Evolutionary conservation across 2,329 filamentous ascomycete genomes (phyloP).

Genomic region (Hawksworthiomyces lignivorus): DNA sequence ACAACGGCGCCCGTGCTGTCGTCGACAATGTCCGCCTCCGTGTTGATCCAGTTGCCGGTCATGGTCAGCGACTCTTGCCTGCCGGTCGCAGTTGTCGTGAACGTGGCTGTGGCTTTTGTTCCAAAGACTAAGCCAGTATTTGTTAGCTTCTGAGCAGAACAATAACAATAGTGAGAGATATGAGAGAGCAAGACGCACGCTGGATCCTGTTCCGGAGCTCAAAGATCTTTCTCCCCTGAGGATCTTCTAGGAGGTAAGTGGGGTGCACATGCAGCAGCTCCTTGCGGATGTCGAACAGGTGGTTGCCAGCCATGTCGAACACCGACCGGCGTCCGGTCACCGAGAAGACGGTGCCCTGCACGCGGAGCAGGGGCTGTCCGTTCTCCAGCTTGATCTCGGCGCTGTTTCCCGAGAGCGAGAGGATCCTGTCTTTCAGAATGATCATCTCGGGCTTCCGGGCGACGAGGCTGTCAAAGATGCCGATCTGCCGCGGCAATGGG

Average conservation of each 20-base stretch:
- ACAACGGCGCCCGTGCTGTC: conserved; percentile 41
- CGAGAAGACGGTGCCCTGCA: conserved; percentile 47
- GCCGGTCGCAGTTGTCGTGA: conserved; percentile 41
- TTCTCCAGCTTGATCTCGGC: conserved; percentile 53
- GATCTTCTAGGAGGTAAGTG: conserved; percentile 42
- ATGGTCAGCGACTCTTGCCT: conserved; percentile 42
- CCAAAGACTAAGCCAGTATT: conserved; percentile 47
- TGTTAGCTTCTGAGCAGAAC: too few species aligned
- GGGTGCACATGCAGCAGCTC: conserved; percentile 42
- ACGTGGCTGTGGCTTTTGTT: conserved; percentile 49
- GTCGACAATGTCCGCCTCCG: conserved; percentile 49
- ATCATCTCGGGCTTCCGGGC: conserved; percentile 34
- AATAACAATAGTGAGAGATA: not conserved
- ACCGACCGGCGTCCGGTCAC: conserved; percentile 49
- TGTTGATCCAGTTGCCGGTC: conserved; percentile 55
- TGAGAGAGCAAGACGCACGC: conserved; percentile 29
- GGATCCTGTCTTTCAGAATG: conserved; percentile 52
- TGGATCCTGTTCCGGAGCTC: conserved; percentile 48
- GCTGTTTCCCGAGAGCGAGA: conserved; percentile 55
- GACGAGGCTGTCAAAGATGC: conserved; percentile 11
- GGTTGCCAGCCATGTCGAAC: conserved; percentile 41
- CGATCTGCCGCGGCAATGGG: conserved; percentile 10
- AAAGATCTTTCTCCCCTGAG: conserved; percentile 38
- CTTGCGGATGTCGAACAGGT: conserved; percentile 52
- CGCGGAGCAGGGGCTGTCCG: conserved; percentile 46